A percentile compares a stretch with the other conserved stretches of the same genome.
phyloP scores from a whole-genome alignment of 73 alveolate species.

The Tetrahymena thermophila region DNA sequence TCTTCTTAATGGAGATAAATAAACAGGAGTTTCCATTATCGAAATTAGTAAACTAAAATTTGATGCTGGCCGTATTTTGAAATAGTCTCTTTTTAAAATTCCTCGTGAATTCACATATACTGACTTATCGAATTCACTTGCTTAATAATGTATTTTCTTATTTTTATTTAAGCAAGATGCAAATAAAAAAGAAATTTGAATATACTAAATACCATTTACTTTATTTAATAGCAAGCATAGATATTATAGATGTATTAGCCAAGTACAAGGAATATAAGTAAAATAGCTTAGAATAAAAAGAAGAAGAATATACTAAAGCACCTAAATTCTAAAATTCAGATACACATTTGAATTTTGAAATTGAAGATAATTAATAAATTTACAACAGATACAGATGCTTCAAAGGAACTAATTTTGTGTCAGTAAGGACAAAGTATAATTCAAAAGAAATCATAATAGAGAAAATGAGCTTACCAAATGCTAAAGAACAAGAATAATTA shows the following conservation, averaged over 20 bases:
- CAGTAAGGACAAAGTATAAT: background rate
- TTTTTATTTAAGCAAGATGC: background rate
- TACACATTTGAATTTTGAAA: background rate
- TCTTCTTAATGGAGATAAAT: constrained; percentile 48
- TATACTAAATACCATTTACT: background rate
- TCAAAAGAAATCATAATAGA: background rate
- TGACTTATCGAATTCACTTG: background rate
- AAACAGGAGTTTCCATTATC: constrained; percentile 71
- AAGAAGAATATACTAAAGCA: background rate
- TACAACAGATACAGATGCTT: background rate
- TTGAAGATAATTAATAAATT: background rate
- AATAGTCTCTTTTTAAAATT: background rate
- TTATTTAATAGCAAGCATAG: background rate
- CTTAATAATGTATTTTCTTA: background rate
- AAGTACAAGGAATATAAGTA: background rate
- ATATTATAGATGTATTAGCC: background rate
- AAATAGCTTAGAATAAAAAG: background rate
- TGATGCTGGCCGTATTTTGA: constrained; percentile 71
- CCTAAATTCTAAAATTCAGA: background rate
- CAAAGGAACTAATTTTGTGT: background rate
- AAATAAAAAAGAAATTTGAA: background rate
- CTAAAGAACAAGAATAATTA: background rate
- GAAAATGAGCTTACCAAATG: background rate
- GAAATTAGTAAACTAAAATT: constrained; percentile 59
- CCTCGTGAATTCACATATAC: background rate